phyloP scores from a whole-genome alignment of 441 rosid species.

The Populus hybrid region DNA sequence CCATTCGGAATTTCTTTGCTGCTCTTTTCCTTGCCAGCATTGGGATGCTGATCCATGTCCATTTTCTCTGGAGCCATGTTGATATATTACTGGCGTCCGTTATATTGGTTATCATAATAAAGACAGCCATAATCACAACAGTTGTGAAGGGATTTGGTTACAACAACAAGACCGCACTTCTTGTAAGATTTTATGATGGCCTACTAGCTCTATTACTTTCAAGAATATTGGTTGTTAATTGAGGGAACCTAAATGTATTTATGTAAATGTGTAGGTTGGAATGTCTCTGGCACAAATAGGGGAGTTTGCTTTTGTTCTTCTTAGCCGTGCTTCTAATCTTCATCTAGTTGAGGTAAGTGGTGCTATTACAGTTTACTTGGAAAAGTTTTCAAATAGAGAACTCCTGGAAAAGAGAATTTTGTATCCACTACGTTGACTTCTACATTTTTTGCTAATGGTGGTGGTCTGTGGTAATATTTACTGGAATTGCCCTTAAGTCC shows the following conservation, averaged over 20 bases:
- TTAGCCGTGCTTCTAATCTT: constrained; percentile 95
- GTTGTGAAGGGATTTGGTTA: constrained; percentile 93
- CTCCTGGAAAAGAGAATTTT: neutral
- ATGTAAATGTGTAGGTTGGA: constrained; percentile 64
- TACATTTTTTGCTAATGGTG: neutral
- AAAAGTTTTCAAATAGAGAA: neutral
- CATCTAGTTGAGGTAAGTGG: constrained; percentile 71
- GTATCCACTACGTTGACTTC: neutral
- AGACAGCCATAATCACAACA: constrained; percentile 68
- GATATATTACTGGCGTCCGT: constrained; percentile 92
- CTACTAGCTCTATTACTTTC: neutral
- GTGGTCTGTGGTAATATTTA: neutral
- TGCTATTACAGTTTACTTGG: neutral
- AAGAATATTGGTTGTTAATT: neutral
- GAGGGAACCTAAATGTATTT: constrained; percentile 9
- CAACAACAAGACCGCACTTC: constrained; percentile 84
- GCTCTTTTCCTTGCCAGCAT: constrained; percentile 96
- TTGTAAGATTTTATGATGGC: constrained; percentile 46
- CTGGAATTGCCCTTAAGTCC: neutral
- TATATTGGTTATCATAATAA: constrained; percentile 72
- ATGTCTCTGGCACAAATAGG: constrained; percentile 97
- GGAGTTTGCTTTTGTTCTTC: constrained; percentile 93
- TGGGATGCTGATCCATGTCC: constrained; percentile 94
- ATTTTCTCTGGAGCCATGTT: constrained; percentile 93
- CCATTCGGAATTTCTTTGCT: constrained; percentile 95